Base-by-base conservation (phyloP, 1,139 yeast species). In the Yamadazyma membranifaciens region DNA sequence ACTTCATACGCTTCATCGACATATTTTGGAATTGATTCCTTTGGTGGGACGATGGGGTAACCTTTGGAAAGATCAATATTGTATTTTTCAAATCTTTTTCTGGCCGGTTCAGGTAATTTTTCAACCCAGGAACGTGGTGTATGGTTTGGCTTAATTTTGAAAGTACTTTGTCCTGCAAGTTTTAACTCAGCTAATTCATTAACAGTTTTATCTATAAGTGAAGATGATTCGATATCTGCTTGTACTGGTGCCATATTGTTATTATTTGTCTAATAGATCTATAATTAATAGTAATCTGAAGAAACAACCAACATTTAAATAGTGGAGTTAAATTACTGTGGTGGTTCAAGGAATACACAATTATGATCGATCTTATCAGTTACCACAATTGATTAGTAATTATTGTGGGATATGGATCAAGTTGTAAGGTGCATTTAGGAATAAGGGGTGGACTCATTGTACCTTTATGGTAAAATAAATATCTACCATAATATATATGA, bases 1-100 rank as follows among this genome's bases (percentile, higher is more conserved):
- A 76, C 62, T 9, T 60, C 65, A 40, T 44, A 56, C 3, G 81
- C 82, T 47, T 78, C 81, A 47, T 78, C 82, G 13, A 75, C 56
- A 51, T 62, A 78, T 25, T 67, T 63, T n/a, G 83, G 82, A 38
- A 74, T 65, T 24, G 53, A 47, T 33, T 55, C 59, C 12, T 43
- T 45, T 11, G 49, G 39, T 20, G 67, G 66, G 33, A 56, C 45
- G 22, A 45, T 49, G 17, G 69, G 69, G 47, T 65, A 65, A 0
- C 69, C 69, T 16, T 55, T 50, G 26, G 65, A 53, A n/a, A 63
- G 46, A 40, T 65, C 69, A 43, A 65, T 54, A 3, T 54, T 54
- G 42, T 58, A 52, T 45, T 54, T 63, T 10, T 56, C 63, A 37
- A 53, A 63, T 47, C 70, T 59, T 25, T 45, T 46, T 38, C 50